A percentile compares a stretch with the other conserved stretches of the same genome.
Evolutionary conservation across 371 early-diverging fungal genomes (phyloP).

Genomic region (Mucor irregularis): DNA sequence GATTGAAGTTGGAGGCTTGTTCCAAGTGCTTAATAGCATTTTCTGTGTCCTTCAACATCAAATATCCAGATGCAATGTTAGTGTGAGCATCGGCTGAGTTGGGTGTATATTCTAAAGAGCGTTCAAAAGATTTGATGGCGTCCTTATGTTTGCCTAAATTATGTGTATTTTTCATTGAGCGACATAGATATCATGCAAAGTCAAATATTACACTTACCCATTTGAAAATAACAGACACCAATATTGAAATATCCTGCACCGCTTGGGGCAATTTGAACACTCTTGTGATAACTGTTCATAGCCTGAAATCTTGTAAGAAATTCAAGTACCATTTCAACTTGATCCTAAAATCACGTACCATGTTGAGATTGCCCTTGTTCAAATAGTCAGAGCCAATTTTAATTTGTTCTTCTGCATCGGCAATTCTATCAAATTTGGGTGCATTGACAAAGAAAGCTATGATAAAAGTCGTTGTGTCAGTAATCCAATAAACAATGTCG

Average conservation of each 20-base stretch:
- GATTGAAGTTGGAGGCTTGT: constrained; percentile 71
- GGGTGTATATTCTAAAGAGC: constrained; percentile 68
- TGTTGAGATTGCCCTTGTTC: constrained; percentile 45
- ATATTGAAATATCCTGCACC: constrained; percentile 77
- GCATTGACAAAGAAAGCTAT: constrained; percentile 28
- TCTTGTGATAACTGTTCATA: constrained; percentile 52
- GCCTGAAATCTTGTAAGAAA: constrained; percentile 24
- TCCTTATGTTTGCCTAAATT: constrained; percentile 49
- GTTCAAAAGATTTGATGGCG: constrained; percentile 69
- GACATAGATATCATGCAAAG: neutral
- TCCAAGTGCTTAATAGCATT: constrained; percentile 67
- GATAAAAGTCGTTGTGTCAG: neutral
- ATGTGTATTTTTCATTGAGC: neutral
- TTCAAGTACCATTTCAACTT: neutral
- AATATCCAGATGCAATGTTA: constrained; percentile 79
- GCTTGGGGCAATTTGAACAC: constrained; percentile 45
- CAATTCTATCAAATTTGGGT: constrained; percentile 30
- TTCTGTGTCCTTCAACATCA: constrained; percentile 63
- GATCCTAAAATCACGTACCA: constrained; percentile 25
- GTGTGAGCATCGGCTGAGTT: constrained; percentile 78
- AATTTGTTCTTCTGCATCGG: constrained; percentile 48
- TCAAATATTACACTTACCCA: constrained; percentile 42
- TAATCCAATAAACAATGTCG: too few relatives aligned
- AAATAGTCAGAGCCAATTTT: constrained; percentile 41
- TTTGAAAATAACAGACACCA: constrained; percentile 75